phyloP scores from a whole-genome alignment of 495 filamentous ascomycete species.

The Neurospora pannonica region DNA sequence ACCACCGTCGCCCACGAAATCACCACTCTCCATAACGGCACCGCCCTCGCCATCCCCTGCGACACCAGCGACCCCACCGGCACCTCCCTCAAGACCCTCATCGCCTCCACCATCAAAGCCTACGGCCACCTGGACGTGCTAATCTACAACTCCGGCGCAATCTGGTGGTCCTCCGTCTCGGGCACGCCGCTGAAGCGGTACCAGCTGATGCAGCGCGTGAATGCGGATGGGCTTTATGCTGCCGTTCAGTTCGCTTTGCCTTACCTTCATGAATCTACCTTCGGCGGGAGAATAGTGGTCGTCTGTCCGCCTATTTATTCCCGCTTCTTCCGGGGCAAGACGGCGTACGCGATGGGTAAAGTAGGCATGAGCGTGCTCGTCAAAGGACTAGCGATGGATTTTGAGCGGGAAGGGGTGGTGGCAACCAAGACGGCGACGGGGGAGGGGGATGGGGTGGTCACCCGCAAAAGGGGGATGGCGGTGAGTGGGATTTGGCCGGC shows the following conservation, averaged over 20 bases:
- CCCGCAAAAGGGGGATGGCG: neutral
- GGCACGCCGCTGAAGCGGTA: slow-evolving; percentile 71
- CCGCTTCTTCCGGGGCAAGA: slow-evolving; percentile 79
- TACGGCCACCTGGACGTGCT: slow-evolving; percentile 62
- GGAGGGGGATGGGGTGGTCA: neutral
- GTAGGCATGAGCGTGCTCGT: slow-evolving; percentile 76
- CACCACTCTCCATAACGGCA: slow-evolving; percentile 46
- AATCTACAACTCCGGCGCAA: slow-evolving; percentile 78
- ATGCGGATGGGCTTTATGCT: slow-evolving; percentile 65
- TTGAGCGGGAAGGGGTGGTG: slow-evolving; percentile 50
- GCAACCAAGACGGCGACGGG: slow-evolving; percentile 53
- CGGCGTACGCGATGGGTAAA: slow-evolving; percentile 81
- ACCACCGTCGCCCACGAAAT: slow-evolving; percentile 79
- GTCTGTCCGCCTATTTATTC: slow-evolving; percentile 81
- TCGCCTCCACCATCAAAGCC: slow-evolving; percentile 51
- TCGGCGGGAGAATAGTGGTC: slow-evolving; percentile 61
- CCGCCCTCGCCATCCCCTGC: slow-evolving; percentile 56
- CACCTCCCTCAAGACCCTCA: slow-evolving; percentile 42
- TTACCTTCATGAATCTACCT: slow-evolving; percentile 29
- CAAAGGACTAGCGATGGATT: slow-evolving; percentile 78
- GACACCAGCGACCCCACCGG: slow-evolving; percentile 59
- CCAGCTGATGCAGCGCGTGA: slow-evolving; percentile 73
- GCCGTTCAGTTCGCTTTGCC: slow-evolving; percentile 59
- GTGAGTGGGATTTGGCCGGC: neutral
- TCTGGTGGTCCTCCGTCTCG: slow-evolving; percentile 74